A percentile compares a stretch with the other conserved stretches of the same genome.
Conservation (phyloP, 2,329 filamentous ascomycete species). For the Alternaria sp. region DNA sequence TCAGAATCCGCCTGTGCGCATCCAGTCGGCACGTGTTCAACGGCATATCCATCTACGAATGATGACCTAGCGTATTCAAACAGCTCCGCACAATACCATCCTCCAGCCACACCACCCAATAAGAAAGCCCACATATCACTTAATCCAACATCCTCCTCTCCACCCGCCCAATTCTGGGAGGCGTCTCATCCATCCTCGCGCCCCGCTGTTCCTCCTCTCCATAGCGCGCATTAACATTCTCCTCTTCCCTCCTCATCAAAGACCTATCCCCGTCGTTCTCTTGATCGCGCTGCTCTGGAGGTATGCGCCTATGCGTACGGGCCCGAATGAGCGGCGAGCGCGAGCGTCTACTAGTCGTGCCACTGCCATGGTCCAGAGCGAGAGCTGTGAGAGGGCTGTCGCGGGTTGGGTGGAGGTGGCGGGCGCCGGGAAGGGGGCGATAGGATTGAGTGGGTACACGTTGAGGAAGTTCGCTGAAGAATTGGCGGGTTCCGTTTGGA, state of each 20-base stretch:
- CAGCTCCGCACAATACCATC: neutral
- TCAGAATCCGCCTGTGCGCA: neutral
- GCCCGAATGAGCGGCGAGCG: constrained; percentile 11
- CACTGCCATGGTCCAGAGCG: constrained; percentile 18
- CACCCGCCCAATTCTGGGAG: constrained; percentile 42
- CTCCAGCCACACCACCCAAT: neutral
- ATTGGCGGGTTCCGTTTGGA: neutral
- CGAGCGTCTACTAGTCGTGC: constrained; percentile 16
- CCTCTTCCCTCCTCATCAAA: constrained; percentile 37
- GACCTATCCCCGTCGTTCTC: constrained; percentile 40
- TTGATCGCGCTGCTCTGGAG: constrained; percentile 36
- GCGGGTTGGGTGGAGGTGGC: constrained; percentile 3
- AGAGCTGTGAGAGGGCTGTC: constrained; percentile 9
- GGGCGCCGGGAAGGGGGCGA: neutral
- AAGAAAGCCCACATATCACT: neutral
- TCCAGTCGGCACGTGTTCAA: neutral
- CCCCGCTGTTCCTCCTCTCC: constrained; percentile 23
- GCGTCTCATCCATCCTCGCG: constrained; percentile 46
- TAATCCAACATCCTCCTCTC: constrained; percentile 30
- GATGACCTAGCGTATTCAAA: neutral
- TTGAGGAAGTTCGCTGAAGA: neutral
- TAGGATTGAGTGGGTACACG: constrained; percentile 1
- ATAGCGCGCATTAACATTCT: constrained; percentile 27
- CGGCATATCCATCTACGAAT: neutral
- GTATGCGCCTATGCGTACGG: constrained; percentile 21